Conservation (phyloP, 2,329 filamentous ascomycete species). For the Ceratocystis colombiana region DNA sequence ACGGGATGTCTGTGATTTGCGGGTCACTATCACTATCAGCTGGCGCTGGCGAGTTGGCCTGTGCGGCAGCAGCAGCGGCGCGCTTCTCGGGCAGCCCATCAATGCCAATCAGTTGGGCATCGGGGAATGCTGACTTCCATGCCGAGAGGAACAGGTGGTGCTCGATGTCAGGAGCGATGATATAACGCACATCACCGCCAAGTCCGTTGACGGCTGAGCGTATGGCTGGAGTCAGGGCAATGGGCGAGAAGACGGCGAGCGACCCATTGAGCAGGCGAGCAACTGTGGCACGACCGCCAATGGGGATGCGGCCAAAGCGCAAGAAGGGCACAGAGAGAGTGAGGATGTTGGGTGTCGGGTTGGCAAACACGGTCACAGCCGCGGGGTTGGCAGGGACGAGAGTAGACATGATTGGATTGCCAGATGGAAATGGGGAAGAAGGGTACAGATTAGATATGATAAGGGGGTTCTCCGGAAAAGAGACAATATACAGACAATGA, state of each 20-base stretch:
- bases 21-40: constrained; percentile 27
- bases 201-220: constrained; percentile 53
- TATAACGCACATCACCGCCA: constrained; percentile 65
- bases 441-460: not conserved
- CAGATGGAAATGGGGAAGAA: not conserved
- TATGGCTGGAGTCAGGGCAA: constrained; percentile 68
- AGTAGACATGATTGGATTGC: constrained; percentile 14
- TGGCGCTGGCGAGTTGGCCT: constrained; percentile 38
- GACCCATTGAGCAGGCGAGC: constrained; percentile 68
- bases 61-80: constrained; percentile 41
- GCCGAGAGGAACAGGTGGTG: constrained; percentile 88
- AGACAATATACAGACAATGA: not conserved
- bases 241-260: constrained; percentile 85
- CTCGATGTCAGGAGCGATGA: constrained; percentile 79
- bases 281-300: constrained; percentile 80
- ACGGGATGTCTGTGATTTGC: constrained; percentile 42
- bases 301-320: constrained; percentile 66
- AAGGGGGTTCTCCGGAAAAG: not conserved
- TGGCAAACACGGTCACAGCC: constrained; percentile 81
- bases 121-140: constrained; percentile 71
- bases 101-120: constrained; percentile 69
- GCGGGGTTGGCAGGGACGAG: constrained; percentile 62
- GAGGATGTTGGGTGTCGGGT: constrained; percentile 66
- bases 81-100: constrained; percentile 79
- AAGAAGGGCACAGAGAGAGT: constrained; percentile 77